phyloP scores from a whole-genome alignment of 805 yeast species.

The Hanseniaspora lindneri region DNA sequence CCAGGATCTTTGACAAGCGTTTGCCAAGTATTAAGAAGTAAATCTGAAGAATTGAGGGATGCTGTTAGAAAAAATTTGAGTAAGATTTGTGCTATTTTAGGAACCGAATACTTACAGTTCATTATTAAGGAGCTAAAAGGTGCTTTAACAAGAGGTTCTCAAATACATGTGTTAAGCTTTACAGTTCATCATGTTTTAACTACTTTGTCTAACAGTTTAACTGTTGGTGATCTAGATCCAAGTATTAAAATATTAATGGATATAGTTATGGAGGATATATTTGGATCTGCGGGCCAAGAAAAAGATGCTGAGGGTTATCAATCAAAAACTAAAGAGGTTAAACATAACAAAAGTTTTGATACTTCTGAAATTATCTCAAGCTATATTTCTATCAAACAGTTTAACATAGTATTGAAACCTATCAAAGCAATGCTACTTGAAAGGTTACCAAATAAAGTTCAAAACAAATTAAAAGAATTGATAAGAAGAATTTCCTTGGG shows the following conservation, averaged over 20 bases:
- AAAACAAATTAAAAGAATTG: constrained; percentile 66
- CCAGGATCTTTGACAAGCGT: constrained; percentile 76
- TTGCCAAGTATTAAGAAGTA: constrained; percentile 79
- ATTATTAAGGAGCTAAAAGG: constrained; percentile 64
- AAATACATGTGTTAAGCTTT: constrained; percentile 80
- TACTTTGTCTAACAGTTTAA: constrained; percentile 35
- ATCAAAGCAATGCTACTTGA: constrained; percentile 52
- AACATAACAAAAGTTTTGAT: constrained; percentile 76
- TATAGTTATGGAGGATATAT: constrained; percentile 79
- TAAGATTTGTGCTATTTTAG: constrained; percentile 50
- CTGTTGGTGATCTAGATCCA: constrained; percentile 66
- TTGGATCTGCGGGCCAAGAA: constrained; percentile 86
- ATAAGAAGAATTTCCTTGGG: constrained; percentile 71
- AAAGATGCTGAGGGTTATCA: constrained; percentile 89
- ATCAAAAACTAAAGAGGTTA: constrained; percentile 79
- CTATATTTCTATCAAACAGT: constrained; percentile 46
- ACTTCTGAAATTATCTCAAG: constrained; percentile 67
- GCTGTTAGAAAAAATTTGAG: constrained; percentile 66
- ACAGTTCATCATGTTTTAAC: constrained; percentile 67
- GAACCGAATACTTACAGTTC: constrained; percentile 61
- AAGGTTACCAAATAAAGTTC: constrained; percentile 53
- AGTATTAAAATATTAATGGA: constrained; percentile 49
- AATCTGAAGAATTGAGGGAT: constrained; percentile 80
- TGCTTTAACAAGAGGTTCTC: constrained; percentile 81
- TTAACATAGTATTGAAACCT: constrained; percentile 53